phyloP scores from a whole-genome alignment of 2,329 filamentous ascomycete genomes.

The Stachybotrys echinatus region DNA sequence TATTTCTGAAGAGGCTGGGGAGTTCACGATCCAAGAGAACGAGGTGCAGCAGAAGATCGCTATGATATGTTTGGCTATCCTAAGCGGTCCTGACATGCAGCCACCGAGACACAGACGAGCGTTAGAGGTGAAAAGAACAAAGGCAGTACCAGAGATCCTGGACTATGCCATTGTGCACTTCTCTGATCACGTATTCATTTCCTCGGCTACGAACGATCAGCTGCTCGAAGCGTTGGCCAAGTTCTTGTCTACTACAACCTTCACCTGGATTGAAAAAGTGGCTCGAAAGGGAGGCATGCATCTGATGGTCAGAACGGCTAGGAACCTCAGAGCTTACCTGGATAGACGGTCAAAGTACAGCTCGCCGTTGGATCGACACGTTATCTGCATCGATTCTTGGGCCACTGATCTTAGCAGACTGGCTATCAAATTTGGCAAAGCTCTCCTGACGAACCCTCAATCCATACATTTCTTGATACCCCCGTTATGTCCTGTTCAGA shows the following conservation, averaged over 20 bases:
- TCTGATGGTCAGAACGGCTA: constrained; percentile 13
- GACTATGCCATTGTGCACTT: constrained; percentile 20
- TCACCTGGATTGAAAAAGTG: constrained; percentile 23
- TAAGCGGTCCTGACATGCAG: constrained; percentile 11
- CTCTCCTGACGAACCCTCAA: constrained; percentile 17
- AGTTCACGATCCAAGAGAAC: constrained; percentile 15
- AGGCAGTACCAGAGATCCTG: constrained; percentile 6
- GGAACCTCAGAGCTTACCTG: constrained; percentile 18
- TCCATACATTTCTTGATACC: constrained; percentile 29
- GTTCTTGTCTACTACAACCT: constrained; percentile 19
- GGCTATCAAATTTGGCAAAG: constrained; percentile 22
- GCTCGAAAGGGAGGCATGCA: constrained; percentile 13
- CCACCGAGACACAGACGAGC: constrained; percentile 9
- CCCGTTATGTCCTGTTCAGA: constrained; percentile 23
- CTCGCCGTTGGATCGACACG: constrained; percentile 13
- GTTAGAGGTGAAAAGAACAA: not conserved
- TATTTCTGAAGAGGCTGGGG: constrained; percentile 12
- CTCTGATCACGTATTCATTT: constrained; percentile 16
- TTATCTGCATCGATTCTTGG: constrained; percentile 21
- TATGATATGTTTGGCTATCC: constrained; percentile 15
- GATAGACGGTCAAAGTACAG: constrained; percentile 14
- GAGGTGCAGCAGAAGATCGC: constrained; percentile 17
- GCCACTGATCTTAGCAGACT: constrained; percentile 23
- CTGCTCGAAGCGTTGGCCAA: constrained; percentile 12
- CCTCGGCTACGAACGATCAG: constrained; percentile 11